Evolutionary conservation across 106 monocot genomes (phyloP), one percentile per base, ranked within the genome.

Genomic region (Cymbidium sinense): DNA sequence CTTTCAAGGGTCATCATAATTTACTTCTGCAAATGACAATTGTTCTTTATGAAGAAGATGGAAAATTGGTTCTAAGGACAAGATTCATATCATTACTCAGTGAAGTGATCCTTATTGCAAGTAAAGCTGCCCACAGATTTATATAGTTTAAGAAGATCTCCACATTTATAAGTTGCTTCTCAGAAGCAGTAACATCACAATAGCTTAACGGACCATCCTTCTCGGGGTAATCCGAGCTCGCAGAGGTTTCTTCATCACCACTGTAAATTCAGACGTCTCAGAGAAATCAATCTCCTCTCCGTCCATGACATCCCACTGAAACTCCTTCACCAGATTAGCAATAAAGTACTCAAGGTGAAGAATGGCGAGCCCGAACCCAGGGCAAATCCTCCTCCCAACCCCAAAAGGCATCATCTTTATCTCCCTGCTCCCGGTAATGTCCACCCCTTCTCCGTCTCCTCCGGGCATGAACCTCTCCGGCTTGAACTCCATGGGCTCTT

Each of bases 331-430:
- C 71, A 84, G 34, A 70, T 84, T 84, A 1, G 80, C 84, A 25
- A 84, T 75, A 27, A 84, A 84, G 65, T 58, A 80, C 69, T 84
- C 84, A n/a, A 84, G 19, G 62, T 84, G 84, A 27, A 84, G 20
- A 31, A 84, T 76, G 0, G 84, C 80, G 7, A 84, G 80, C 15
- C 79, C 79, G 12, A 84, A 30, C 43, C 80, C 84, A 7, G 84
- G 84, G 50, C 84, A 84, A 7, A 84, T 84, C 76, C 84, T 79
- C 70, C 84, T 76, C 34, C 84, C 84, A 0, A 28, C 80, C 35
- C 84, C 84, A 27, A 84, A 84, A 3, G 84, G 80, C 77, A 85
- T 85, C 84, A 85, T 85, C 72, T 81, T 85, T 58, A 84, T 76
- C 54, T 84, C 84, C 29, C 79, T 75, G 76, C 43, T 79, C 43